phyloP scores from a whole-genome alignment of 257 asterid species.

The Petunia axillaris region DNA sequence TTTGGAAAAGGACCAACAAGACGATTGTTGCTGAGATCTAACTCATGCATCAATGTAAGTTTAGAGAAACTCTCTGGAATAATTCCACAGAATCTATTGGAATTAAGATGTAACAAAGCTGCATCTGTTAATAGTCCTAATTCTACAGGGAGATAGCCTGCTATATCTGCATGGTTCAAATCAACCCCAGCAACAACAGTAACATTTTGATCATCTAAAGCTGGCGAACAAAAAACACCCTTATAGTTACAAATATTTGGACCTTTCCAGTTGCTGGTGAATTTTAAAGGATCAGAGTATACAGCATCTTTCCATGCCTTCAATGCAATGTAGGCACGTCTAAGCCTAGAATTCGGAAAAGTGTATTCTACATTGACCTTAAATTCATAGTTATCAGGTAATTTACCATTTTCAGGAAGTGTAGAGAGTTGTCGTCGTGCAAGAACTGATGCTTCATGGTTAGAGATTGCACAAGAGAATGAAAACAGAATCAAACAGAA shows the following conservation, averaged over 20 bases:
- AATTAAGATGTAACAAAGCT: slow-evolving; percentile 42
- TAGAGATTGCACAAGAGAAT: slow-evolving; percentile 26
- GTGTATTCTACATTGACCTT: not conserved
- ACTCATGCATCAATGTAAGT: slow-evolving; percentile 34
- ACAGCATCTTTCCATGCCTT: slow-evolving; percentile 42
- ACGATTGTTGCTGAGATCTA: slow-evolving; percentile 43
- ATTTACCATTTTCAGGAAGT: slow-evolving; percentile 31
- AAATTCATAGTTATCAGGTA: slow-evolving; percentile 17
- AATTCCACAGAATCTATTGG: slow-evolving; percentile 46
- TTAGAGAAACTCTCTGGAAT: slow-evolving; percentile 39
- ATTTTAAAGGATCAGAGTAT: slow-evolving; percentile 38
- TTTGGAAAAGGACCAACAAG: slow-evolving; percentile 43
- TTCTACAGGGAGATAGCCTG: slow-evolving; percentile 47
- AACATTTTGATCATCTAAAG: slow-evolving; percentile 30
- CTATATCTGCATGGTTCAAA: slow-evolving; percentile 42
- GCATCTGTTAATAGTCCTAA: slow-evolving; percentile 42
- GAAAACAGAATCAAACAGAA: slow-evolving; percentile 16
- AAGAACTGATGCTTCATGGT: slow-evolving; percentile 29
- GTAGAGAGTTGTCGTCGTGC: slow-evolving; percentile 33
- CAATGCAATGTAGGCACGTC: slow-evolving; percentile 41
- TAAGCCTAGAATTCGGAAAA: slow-evolving; percentile 34
- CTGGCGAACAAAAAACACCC: slow-evolving; percentile 39
- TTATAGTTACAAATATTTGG: slow-evolving; percentile 45
- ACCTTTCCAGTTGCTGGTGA: slow-evolving; percentile 47
- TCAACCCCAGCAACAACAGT: slow-evolving; percentile 47